Evolutionary conservation across 768 basidiomycete genomes (phyloP).

Genomic region (Russula olivacea): DNA sequence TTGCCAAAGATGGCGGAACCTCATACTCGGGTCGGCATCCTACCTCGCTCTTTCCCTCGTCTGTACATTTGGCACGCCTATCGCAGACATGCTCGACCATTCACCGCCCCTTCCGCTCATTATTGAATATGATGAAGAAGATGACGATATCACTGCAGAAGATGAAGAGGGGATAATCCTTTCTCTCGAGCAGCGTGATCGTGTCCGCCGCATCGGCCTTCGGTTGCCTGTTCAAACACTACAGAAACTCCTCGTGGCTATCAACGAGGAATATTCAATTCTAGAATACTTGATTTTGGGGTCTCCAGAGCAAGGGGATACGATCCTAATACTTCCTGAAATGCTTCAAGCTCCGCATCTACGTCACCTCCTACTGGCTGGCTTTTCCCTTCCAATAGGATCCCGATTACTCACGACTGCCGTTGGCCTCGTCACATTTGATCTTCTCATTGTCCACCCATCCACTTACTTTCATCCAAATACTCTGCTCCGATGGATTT

Average conservation of each 20-base stretch:
- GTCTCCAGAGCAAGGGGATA: not conserved
- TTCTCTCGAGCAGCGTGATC: too few species aligned
- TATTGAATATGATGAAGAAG: too few species aligned
- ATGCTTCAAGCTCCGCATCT: not conserved
- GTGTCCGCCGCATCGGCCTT: too few species aligned
- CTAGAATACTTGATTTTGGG: not conserved
- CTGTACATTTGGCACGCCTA: too few species aligned
- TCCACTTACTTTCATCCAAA: not conserved
- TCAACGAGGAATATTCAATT: not conserved
- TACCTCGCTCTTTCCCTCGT: too few species aligned
- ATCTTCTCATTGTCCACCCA: not conserved
- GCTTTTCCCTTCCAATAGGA: not conserved
- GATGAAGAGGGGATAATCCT: too few species aligned
- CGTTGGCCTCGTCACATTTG: not conserved
- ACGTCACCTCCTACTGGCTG: not conserved
- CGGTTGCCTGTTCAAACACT: not conserved
- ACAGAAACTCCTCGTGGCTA: not conserved
- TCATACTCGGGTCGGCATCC: too few species aligned
- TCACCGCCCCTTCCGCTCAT: too few species aligned
- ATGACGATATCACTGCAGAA: too few species aligned
- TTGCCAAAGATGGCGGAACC: too few species aligned
- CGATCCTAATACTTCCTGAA: not conserved
- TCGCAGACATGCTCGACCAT: too few species aligned
- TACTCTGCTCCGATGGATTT: not conserved
- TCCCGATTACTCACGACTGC: not conserved